These are phyloP conservation scores for Gossypium longicalyx DNA, from an alignment of 345 rosid genomes.

Conservation along the genomic window DNA sequence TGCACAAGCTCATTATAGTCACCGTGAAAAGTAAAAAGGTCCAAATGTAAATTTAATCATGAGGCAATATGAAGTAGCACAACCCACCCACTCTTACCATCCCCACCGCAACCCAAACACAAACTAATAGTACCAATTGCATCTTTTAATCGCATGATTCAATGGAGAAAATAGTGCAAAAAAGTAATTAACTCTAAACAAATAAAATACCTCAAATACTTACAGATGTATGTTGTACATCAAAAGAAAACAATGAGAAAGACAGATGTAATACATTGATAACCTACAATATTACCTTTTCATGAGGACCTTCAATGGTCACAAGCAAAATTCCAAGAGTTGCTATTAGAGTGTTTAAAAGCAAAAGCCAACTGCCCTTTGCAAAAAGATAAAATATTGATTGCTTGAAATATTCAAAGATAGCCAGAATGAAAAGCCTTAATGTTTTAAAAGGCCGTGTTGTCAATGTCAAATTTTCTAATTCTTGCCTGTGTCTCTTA, in stretches of 20 bases:
- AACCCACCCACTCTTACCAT: neutral
- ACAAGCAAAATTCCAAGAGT: constrained; percentile 50
- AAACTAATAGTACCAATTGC: neutral
- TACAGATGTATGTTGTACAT: neutral
- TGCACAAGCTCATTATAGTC: neutral
- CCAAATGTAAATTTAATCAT: neutral
- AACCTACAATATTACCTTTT: constrained; percentile 50
- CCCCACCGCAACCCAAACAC: neutral
- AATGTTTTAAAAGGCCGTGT: constrained; percentile 72
- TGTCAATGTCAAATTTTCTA: constrained; percentile 62
- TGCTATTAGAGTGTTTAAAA: constrained; percentile 37
- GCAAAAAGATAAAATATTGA: constrained; percentile 49
- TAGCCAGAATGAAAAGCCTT: constrained; percentile 60
- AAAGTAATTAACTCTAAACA: neutral
- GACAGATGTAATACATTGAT: neutral
- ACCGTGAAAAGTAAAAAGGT: neutral
- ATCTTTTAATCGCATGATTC: neutral
- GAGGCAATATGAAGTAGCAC: neutral
- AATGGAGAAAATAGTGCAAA: neutral
- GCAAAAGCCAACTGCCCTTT: constrained; percentile 71
- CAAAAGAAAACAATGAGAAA: neutral
- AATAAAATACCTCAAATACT: neutral
- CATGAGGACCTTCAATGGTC: constrained; percentile 84
- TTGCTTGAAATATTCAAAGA: constrained; percentile 49
- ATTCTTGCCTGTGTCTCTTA: constrained; percentile 58